Conservation (phyloP, 768 basidiomycete genomes). For the Exsudoporus frostii region DNA sequence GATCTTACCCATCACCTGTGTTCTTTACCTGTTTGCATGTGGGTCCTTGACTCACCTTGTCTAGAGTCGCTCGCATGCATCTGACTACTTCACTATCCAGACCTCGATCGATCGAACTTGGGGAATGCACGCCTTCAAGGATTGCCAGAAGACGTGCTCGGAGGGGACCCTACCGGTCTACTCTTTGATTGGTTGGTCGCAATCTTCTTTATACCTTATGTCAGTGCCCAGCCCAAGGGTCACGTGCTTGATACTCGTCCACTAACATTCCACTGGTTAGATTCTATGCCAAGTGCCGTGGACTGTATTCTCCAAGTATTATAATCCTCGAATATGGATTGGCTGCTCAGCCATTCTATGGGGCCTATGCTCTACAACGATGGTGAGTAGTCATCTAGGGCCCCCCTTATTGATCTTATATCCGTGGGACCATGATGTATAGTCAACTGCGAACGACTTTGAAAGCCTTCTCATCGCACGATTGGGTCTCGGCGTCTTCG, state of each 20-base stretch:
- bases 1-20: slow-evolving; percentile 67
- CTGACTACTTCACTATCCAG: slow-evolving; percentile 12
- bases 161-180: slow-evolving; percentile 63
- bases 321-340: slow-evolving; percentile 67
- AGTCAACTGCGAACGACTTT: slow-evolving; percentile 30
- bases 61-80: not conserved
- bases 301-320: slow-evolving; percentile 62
- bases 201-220: slow-evolving; percentile 78
- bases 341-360: slow-evolving; percentile 68
- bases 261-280: slow-evolving; percentile 33
- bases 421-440: not conserved
- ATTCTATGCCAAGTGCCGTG: slow-evolving; percentile 71
- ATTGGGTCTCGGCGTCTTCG: slow-evolving; percentile 33
- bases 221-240: slow-evolving; percentile 28
- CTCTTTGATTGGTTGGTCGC: slow-evolving; percentile 80
- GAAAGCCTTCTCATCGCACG: slow-evolving; percentile 29
- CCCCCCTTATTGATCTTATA: not conserved
- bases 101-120: slow-evolving; percentile 74
- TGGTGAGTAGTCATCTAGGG: slow-evolving; percentile 40
- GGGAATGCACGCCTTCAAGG: slow-evolving; percentile 80
- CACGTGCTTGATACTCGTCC: not conserved
- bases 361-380: slow-evolving; percentile 69
- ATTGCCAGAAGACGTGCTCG: slow-evolving; percentile 58
- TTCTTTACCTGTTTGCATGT: slow-evolving; percentile 80
- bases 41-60: slow-evolving; percentile 29